phyloP scores from a whole-genome alignment of 2,329 filamentous ascomycete species.

The Calonectria fujianensis region DNA sequence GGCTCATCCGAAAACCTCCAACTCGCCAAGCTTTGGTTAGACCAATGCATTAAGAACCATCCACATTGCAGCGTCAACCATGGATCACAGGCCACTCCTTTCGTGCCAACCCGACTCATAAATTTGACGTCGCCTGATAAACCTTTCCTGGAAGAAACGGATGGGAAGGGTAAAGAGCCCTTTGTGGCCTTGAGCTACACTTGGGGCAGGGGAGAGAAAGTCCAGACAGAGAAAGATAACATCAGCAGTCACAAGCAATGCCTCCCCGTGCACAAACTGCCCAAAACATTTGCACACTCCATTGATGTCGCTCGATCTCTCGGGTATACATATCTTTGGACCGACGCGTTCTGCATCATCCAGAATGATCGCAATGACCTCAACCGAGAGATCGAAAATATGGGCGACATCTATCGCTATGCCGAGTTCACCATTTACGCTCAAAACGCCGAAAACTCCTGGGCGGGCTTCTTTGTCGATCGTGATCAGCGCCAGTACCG shows the following conservation, averaged over 20 bases:
- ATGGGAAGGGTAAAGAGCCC: background rate
- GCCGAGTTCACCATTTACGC: constrained; percentile 46
- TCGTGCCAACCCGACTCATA: constrained; percentile 32
- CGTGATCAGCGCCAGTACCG: constrained; percentile 32
- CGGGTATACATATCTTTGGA: constrained; percentile 36
- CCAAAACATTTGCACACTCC: constrained; percentile 35
- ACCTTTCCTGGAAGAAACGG: constrained; percentile 33
- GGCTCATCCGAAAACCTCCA: constrained; percentile 14
- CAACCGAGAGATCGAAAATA: constrained; percentile 35
- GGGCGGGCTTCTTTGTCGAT: constrained; percentile 34
- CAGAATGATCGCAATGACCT: constrained; percentile 45
- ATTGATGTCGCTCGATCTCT: constrained; percentile 30
- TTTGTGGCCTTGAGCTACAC: constrained; percentile 42
- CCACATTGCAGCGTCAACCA: constrained; percentile 18
- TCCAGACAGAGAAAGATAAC: constrained; percentile 22
- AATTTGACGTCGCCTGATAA: constrained; percentile 22
- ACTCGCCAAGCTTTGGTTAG: constrained; percentile 21
- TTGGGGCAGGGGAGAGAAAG: constrained; percentile 32
- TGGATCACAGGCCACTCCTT: background rate
- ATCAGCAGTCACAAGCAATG: constrained; percentile 1
- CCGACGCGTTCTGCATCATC: constrained; percentile 34
- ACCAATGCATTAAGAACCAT: constrained; percentile 8
- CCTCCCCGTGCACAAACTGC: constrained; percentile 24
- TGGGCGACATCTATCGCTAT: constrained; percentile 47
- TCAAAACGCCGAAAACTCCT: constrained; percentile 35